Base-by-base conservation (phyloP, 2,329 filamentous ascomycete species). In the Aureobasidium pullulans region DNA sequence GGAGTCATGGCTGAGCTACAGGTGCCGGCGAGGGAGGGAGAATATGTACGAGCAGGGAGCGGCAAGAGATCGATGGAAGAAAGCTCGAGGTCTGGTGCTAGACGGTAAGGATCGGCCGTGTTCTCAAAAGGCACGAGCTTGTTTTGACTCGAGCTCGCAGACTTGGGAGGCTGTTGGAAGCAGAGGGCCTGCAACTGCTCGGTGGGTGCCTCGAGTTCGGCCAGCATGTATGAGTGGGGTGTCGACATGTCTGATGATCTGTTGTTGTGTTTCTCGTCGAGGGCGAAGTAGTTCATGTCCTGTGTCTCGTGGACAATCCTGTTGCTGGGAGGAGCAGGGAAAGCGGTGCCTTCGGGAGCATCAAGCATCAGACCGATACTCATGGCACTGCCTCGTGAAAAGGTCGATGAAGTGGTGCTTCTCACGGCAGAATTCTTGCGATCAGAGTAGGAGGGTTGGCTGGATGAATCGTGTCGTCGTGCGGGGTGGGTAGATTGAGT, bases 41-140 rank as follows among this genome's bases (percentile, higher is more conserved):
- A 48, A 28, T 59, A 59, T 2, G 48, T 49, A 6, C 46, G 37
- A 13, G 39, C 43, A 39, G 53, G 42, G 23, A 62, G 59, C 11
- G 59, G 61, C 32, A 57, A 36, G 16, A 62, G 61, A 23, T 60
- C 49, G 32, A 63, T 48, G 13, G 60, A 52, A 19, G 62, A 63
- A 36, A 63, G 59, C 46, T 61, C 62, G 36, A 63, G 60, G 23
- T 62, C 62, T 19, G 62, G 60, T 16, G 60, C 58, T 13, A 61
- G 47, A 34, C 59, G 52, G 50, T 57, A 61, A n/a, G 62, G 58
- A 36, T 63, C 62, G 47, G 57, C 60, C 4, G 59, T 47, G 36
- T 63, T 58, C 31, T 61, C 59, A 23, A 49, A 59, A 49, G 54
- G 52, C 36, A 57, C 31, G 32, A 52, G 61, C 16, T 61, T 59